Conservation (phyloP, 805 yeast genomes). For the Jamesozyma hellenica region DNA sequence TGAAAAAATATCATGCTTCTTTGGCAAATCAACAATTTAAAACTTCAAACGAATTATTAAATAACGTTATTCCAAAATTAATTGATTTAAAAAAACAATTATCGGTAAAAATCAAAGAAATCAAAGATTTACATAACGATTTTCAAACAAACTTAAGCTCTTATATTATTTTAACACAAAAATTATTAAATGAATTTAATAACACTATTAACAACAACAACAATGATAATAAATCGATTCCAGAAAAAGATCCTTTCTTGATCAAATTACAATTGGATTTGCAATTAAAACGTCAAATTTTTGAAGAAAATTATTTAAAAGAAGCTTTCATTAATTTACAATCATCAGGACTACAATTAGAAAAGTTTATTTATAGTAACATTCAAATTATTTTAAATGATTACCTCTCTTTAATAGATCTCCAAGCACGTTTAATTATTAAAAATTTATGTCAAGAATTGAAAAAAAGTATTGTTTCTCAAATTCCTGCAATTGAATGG, state of each 20-base stretch:
- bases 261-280: constrained; percentile 48
- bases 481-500: constrained; percentile 56
- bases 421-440: constrained; percentile 44
- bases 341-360: constrained; percentile 52
- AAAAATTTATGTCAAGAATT: constrained; percentile 38
- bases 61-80: constrained; percentile 44
- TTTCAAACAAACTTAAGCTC: constrained; percentile 47
- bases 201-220: constrained; percentile 27
- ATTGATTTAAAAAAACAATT: constrained; percentile 57
- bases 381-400: constrained; percentile 44
- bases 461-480: constrained; percentile 36
- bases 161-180: constrained; percentile 54
- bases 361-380: constrained; percentile 49
- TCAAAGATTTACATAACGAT: constrained; percentile 52
- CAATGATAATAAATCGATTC: constrained; percentile 19
- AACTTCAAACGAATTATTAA: constrained; percentile 43
- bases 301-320: constrained; percentile 52
- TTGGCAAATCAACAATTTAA: constrained; percentile 44
- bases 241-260: constrained; percentile 48
- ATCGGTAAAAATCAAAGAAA: constrained; percentile 65
- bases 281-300: constrained; percentile 48
- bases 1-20: constrained; percentile 53
- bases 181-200: constrained; percentile 37
- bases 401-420: constrained; percentile 40
- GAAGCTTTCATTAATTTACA: constrained; percentile 57